These are phyloP conservation scores for Colletotrichum sp. DNA, from an alignment of 2,329 filamentous ascomycete species.

Conservation along the genomic window DNA sequence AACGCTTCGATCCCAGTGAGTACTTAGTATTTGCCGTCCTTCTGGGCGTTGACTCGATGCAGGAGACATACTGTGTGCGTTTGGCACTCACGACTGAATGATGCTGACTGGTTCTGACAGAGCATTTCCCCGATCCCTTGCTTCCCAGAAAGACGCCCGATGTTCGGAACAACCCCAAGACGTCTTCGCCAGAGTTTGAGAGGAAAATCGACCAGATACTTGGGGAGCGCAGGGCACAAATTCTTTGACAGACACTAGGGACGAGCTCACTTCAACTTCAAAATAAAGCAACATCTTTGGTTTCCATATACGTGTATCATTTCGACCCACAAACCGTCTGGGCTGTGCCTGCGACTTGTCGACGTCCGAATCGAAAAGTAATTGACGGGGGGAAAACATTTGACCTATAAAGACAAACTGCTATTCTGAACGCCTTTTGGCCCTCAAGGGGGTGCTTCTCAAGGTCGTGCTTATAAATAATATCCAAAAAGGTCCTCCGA, in stretches of 20 bases:
- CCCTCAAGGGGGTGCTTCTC: background rate
- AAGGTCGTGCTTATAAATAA: background rate
- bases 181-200: conserved; percentile 46
- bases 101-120: conserved; percentile 20
- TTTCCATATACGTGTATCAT: background rate
- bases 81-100: background rate
- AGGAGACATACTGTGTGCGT: background rate
- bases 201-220: conserved; percentile 39
- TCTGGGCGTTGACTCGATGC: background rate
- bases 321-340: background rate
- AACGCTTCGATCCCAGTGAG: conserved; percentile 47
- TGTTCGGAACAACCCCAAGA: conserved; percentile 38
- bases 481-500: background rate
- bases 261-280: background rate
- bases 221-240: conserved; percentile 10
- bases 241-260: background rate
- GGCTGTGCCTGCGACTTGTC: background rate
- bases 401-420: background rate
- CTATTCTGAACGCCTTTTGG: background rate
- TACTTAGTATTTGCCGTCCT: background rate
- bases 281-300: background rate
- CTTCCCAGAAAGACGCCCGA: conserved; percentile 36
- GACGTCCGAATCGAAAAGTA: background rate
- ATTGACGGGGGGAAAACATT: background rate
- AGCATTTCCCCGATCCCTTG: conserved; percentile 53